A percentile compares a stretch with the other conserved stretches of the same genome.
phyloP scores from a whole-genome alignment of 2,329 filamentous ascomycete species.

The Pyrenophora tritici-repentis region DNA sequence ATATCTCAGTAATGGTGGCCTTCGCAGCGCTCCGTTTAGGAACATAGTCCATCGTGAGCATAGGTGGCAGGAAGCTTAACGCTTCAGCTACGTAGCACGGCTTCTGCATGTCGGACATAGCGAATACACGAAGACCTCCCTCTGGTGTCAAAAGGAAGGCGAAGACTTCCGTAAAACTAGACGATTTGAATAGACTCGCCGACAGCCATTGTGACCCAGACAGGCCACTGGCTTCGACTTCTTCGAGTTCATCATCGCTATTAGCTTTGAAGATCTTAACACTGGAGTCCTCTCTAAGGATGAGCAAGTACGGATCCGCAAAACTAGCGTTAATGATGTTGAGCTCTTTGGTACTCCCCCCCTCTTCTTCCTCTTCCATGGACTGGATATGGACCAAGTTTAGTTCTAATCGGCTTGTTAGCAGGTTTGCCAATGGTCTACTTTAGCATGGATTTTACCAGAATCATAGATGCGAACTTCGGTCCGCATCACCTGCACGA shows the following conservation, averaged over 20 bases:
- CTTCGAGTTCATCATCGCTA: conserved; percentile 81
- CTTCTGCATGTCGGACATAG: conserved; percentile 72
- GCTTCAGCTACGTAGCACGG: conserved; percentile 77
- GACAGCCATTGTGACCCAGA: conserved; percentile 76
- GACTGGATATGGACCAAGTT: conserved; percentile 89
- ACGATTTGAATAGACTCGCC: conserved; percentile 80
- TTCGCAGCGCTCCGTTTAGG: conserved; percentile 72
- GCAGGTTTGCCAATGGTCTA: neutral
- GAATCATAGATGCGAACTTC: conserved; percentile 91
- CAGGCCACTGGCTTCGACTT: conserved; percentile 67
- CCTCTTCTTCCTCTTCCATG: conserved; percentile 82
- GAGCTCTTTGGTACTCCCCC: conserved; percentile 64
- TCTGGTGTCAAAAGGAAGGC: conserved; percentile 77
- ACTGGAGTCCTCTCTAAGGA: conserved; percentile 83
- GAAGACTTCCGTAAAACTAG: conserved; percentile 61
- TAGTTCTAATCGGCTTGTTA: conserved; percentile 62
- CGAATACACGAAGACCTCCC: conserved; percentile 79
- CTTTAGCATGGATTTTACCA: conserved; percentile 59
- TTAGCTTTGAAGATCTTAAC: conserved; percentile 80
- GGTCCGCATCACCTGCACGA: conserved; percentile 84
- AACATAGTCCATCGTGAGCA: conserved; percentile 72
- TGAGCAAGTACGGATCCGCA: conserved; percentile 80
- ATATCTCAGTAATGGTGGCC: conserved; percentile 76
- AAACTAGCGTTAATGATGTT: conserved; percentile 81
- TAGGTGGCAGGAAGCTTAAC: conserved; percentile 75